phyloP scores from a whole-genome alignment of 495 filamentous ascomycete species.

The Beverwykella pulmonaria region DNA sequence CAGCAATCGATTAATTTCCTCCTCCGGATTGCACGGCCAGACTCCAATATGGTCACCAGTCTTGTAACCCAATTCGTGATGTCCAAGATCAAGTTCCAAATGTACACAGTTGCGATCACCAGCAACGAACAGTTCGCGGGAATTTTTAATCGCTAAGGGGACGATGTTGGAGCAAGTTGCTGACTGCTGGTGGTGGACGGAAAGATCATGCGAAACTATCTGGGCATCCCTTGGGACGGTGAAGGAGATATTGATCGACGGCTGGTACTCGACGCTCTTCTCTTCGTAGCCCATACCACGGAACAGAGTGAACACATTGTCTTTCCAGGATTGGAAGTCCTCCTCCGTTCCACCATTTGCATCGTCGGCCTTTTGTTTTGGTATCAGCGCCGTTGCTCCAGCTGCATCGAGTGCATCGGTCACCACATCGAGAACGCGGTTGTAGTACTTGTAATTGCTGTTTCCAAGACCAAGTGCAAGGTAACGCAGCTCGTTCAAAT shows the following conservation, averaged over 20 bases:
- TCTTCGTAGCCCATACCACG: constrained; percentile 48
- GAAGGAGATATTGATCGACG: constrained; percentile 51
- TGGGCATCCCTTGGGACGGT: constrained; percentile 47
- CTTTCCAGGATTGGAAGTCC: constrained; percentile 57
- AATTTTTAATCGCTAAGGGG: constrained; percentile 43
- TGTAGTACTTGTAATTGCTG: constrained; percentile 58
- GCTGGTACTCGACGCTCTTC: constrained; percentile 47
- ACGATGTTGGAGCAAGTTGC: constrained; percentile 44
- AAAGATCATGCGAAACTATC: constrained; percentile 48
- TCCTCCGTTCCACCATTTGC: constrained; percentile 54
- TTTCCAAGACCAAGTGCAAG: constrained; percentile 55
- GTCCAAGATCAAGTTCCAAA: constrained; percentile 53
- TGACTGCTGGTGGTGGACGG: constrained; percentile 42
- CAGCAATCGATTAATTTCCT: constrained; percentile 49
- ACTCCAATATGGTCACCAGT: constrained; percentile 44
- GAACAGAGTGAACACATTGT: constrained; percentile 49
- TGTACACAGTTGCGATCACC: constrained; percentile 53
- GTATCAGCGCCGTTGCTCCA: constrained; percentile 49
- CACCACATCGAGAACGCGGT: constrained; percentile 51
- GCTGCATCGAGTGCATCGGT: constrained; percentile 44
- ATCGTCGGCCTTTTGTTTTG: constrained; percentile 52
- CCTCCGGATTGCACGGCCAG: constrained; percentile 40
- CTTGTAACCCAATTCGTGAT: constrained; percentile 42
- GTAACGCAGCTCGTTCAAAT: constrained; percentile 49
- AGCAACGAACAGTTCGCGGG: constrained; percentile 48